Evolutionary conservation across 1,284 basidiomycete species (phyloP), one percentile per base, ranked within the genome.

Genomic region (Inonotus obliquus): DNA sequence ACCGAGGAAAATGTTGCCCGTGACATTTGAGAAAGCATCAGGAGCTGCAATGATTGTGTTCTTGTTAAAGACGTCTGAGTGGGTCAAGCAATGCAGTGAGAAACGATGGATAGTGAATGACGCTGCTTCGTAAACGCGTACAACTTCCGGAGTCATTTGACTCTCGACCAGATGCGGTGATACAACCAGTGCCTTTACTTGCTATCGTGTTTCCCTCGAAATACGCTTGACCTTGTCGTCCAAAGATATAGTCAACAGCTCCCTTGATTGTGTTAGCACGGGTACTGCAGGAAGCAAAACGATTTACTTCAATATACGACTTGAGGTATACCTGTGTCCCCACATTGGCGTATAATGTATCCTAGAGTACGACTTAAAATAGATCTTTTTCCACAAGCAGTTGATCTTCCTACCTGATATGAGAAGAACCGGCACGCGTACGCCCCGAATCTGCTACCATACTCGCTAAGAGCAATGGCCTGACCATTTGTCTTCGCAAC

Each of bases 181-280:
- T 74, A 57, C 68, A 82, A 1, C 82, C 82, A 45, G 73, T 69
- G 41, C 73, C 77, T 38, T 61, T 63, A 37, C 63, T 70, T 4
- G 71, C 77, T 38, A 80, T 79, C 4, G 77, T 78, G 64, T 80
- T 80, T 5, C 77, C 77, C 25, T 77, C 76, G 61, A 81, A 81
- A 66, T 75, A 81, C 4, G 77, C 78, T 41, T 69, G 69, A 45
- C 76, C 67, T 63, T 57, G 23, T 39, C 75, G 73, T 4, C 80
- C 80, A 60, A 80, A 81, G 62, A 84, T 82, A 65, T 84, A 84
- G 66, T 85, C 82, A 0, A 75, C 75, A 0, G 80, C 81, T 35
- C 82, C 83, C 77, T 84, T 65, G 23, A 71, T 72, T 63, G 66
- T 68, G 63, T 67, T 59, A 68, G 62, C 54, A 66, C 68, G 57